Percentiles rank a stretch among this genome's conserved stretches.
Conservation (phyloP, 2,329 filamentous ascomycete species). For the Fusarium praegraminearum region DNA sequence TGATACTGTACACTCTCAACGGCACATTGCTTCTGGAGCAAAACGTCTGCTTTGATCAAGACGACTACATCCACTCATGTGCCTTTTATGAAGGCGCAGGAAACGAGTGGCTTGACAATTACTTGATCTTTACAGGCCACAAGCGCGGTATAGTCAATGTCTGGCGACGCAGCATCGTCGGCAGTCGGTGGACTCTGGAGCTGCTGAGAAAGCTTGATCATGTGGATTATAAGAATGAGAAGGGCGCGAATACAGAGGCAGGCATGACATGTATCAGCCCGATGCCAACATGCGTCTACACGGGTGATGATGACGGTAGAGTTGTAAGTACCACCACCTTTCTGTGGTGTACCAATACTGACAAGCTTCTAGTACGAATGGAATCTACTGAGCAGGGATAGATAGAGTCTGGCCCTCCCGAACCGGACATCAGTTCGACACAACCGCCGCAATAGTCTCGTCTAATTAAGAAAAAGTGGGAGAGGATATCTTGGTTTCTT, state of each 20-base stretch:
- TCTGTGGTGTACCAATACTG: not conserved
- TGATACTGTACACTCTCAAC: slow-evolving; percentile 88
- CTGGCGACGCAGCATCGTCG: slow-evolving; percentile 68
- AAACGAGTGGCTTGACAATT: slow-evolving; percentile 91
- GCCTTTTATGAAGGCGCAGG: slow-evolving; percentile 93
- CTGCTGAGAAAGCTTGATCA: slow-evolving; percentile 87
- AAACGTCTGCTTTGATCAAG: slow-evolving; percentile 75
- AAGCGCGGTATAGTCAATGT: slow-evolving; percentile 85
- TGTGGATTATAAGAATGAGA: slow-evolving; percentile 73
- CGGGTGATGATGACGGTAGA: slow-evolving; percentile 91
- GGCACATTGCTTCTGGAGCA: slow-evolving; percentile 85
- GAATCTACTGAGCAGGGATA: slow-evolving; percentile 69
- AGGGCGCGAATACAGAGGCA: slow-evolving; percentile 68
- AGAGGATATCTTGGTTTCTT: slow-evolving; percentile 16
- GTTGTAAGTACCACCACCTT: slow-evolving; percentile 69
- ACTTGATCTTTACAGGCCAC: slow-evolving; percentile 91
- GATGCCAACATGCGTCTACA: slow-evolving; percentile 87
- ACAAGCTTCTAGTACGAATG: slow-evolving; percentile 66
- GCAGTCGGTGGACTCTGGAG: slow-evolving; percentile 79
- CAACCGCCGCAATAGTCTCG: slow-evolving; percentile 26
- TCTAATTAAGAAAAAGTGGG: slow-evolving; percentile 21
- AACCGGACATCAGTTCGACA: slow-evolving; percentile 36
- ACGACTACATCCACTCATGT: slow-evolving; percentile 83
- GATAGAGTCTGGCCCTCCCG: slow-evolving; percentile 57
- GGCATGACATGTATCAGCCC: slow-evolving; percentile 89